phyloP scores from a whole-genome alignment of 169 alveolate species.

The Cryptosporidium muris region DNA sequence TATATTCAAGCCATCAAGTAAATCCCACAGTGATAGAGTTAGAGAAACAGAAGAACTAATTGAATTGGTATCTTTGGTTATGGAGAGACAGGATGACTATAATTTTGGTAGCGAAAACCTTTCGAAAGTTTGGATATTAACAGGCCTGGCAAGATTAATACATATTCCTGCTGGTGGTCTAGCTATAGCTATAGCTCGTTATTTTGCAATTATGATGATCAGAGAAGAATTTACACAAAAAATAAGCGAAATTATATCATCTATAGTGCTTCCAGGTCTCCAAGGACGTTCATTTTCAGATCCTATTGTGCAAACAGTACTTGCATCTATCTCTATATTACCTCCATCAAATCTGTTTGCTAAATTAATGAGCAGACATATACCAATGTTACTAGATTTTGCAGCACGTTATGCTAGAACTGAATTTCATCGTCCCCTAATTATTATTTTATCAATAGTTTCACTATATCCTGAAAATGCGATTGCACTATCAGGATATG shows the following conservation, averaged over 20 bases:
- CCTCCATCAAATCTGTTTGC: conserved; percentile 49
- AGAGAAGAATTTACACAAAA: conserved; percentile 34
- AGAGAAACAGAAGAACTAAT: conserved; percentile 61
- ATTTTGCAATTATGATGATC: conserved; percentile 35
- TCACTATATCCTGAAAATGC: conserved; percentile 57
- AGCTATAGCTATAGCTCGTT: conserved; percentile 41
- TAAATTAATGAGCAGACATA: conserved; percentile 26
- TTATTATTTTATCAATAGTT: conserved; percentile 23
- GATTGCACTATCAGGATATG: conserved; percentile 57
- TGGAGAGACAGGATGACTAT: conserved; percentile 50
- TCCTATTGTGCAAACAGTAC: conserved; percentile 66
- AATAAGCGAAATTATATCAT: conserved; percentile 35
- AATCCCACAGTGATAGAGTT: conserved; percentile 41
- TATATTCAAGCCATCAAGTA: conserved; percentile 14
- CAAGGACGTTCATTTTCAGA: conserved; percentile 57
- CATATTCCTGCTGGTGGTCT: conserved; percentile 69
- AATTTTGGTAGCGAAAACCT: conserved; percentile 10
- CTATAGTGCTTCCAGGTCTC: conserved; percentile 52
- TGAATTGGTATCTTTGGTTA: conserved; percentile 32
- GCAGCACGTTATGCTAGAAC: conserved; percentile 53
- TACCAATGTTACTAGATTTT: conserved; percentile 34
- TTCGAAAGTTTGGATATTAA: conserved; percentile 47
- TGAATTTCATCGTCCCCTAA: conserved; percentile 61
- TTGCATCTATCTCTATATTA: conserved; percentile 41
- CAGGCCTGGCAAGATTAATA: conserved; percentile 42